Base-by-base conservation (phyloP, 2,329 filamentous ascomycete species). In the Aureobasidium sp. region DNA sequence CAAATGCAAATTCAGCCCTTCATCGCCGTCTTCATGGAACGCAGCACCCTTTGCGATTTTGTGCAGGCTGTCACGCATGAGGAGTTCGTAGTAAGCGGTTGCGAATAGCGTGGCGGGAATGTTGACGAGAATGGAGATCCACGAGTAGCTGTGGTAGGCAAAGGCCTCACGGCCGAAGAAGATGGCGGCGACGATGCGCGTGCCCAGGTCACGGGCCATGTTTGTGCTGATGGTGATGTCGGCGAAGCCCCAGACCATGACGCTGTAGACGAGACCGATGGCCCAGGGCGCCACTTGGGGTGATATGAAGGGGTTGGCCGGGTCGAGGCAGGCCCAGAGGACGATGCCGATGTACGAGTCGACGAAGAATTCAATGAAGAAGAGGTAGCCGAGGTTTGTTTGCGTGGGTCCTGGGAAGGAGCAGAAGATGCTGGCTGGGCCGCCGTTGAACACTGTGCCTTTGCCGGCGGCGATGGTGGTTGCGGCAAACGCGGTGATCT, bases 341-440 rank as follows among this genome's bases (percentile, higher is more conserved):
- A 83, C 71, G 61, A 84, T 74, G 29, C 77, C 78, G 60, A 84
- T 79, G 69, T 83, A 83, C 60, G 70, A 73, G 66, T 81, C 79
- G 29, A 81, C 81, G 64, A 85, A 83, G 67, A 81, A 84, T 66
- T 85, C 82, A 61, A 79, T 79, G 57, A 83, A 68, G 70, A 85
- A 81, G 0, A 84, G 67, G 66, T 79, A 83, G 15, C 81, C 82
- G 40, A 80, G 72, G 64, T 79, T 82, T 6, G 74, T 79, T 66
- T 84, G 79, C 17, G 71, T 74, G 0, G 75, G 65, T 25, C 71
- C 74, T 0, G 81, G 81, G 66, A 83, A 83, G 3, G 79, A 74
- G 69, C 78, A 82, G 10, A 85, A 73, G 43, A 84, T 78, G 49
- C 76, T 78, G 3, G 81, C 81, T 4, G 81, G 78, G 0, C 79